Conservation (phyloP, 768 basidiomycete species). For the Leccinum variicolor region DNA sequence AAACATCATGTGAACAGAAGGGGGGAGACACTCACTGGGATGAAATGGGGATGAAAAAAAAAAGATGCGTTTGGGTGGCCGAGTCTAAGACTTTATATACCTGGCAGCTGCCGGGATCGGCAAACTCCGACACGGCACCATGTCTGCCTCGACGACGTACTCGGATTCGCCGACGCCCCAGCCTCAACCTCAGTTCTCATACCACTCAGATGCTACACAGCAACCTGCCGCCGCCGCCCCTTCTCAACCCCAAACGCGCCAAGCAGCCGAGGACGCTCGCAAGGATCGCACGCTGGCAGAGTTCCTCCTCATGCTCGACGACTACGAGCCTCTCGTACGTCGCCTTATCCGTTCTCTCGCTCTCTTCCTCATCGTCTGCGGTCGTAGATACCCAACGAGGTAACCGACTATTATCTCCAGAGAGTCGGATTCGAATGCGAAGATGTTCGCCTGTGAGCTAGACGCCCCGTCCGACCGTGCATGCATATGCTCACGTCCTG, state of each 20-base stretch:
- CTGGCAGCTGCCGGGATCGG: neutral
- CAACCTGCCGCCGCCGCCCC: slow-evolving; percentile 15
- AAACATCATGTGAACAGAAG: slow-evolving; percentile 60
- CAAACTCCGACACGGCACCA: slow-evolving; percentile 31
- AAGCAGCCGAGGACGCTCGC: slow-evolving; percentile 74
- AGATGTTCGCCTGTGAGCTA: slow-evolving; percentile 81
- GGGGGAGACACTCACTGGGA: slow-evolving; percentile 20
- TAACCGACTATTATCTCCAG: slow-evolving; percentile 96
- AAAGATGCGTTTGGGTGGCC: neutral
- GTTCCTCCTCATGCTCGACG: slow-evolving; percentile 94
- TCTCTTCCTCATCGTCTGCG: neutral
- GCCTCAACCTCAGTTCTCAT: slow-evolving; percentile 23
- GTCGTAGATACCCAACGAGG: slow-evolving; percentile 89
- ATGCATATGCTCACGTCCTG: neutral
- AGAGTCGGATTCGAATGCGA: slow-evolving; percentile 94
- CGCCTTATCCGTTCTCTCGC: neutral
- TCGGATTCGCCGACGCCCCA: slow-evolving; percentile 34
- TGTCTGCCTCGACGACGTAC: slow-evolving; percentile 29
- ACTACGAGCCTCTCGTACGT: slow-evolving; percentile 90
- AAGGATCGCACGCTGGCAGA: slow-evolving; percentile 91
- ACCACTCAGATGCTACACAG: slow-evolving; percentile 21
- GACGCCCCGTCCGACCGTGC: neutral
- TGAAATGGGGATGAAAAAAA: neutral
- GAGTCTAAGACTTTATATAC: slow-evolving; percentile 25
- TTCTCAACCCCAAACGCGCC: slow-evolving; percentile 50